These are phyloP conservation scores for Saturnispora diversa DNA, from an alignment of 805 yeast genomes.

Conservation along the genomic window DNA sequence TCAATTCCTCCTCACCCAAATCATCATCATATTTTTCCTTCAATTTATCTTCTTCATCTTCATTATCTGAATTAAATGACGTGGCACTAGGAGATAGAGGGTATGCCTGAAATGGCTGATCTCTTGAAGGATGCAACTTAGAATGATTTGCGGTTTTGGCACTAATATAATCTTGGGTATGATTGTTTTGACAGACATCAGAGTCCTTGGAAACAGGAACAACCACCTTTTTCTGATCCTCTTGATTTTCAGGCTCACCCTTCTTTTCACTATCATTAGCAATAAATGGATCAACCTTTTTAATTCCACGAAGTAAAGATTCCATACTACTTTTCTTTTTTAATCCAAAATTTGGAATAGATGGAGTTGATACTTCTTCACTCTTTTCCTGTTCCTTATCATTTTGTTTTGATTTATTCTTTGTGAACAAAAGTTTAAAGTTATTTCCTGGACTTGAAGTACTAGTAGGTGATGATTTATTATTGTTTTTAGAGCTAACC, in stretches of 20 bases:
- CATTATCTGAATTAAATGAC: background rate
- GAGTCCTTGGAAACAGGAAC: too few relatives aligned
- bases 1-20: background rate
- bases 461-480: background rate
- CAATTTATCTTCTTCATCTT: background rate
- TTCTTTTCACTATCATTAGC: background rate
- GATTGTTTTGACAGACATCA: too few relatives aligned
- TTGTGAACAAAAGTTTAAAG: conserved; percentile 15
- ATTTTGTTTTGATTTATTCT: conserved; percentile 10
- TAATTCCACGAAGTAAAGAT: background rate
- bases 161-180: too few relatives aligned
- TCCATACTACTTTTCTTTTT: conserved; percentile 6
- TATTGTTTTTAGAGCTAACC: background rate
- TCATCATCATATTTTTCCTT: background rate
- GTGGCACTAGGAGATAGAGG: conserved; percentile 4
- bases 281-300: background rate
- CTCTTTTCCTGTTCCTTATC: conserved; percentile 4
- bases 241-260: background rate
- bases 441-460: background rate
- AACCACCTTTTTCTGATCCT: too few relatives aligned
- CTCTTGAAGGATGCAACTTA: background rate
- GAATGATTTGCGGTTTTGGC: too few relatives aligned
- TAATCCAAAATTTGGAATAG: conserved; percentile 3
- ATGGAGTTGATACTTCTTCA: background rate
- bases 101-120: background rate